A percentile compares a stretch with the other conserved stretches of the same genome.
Conservation (phyloP, 2,329 filamentous ascomycete species). For the Trichoderma koningiopsis region DNA sequence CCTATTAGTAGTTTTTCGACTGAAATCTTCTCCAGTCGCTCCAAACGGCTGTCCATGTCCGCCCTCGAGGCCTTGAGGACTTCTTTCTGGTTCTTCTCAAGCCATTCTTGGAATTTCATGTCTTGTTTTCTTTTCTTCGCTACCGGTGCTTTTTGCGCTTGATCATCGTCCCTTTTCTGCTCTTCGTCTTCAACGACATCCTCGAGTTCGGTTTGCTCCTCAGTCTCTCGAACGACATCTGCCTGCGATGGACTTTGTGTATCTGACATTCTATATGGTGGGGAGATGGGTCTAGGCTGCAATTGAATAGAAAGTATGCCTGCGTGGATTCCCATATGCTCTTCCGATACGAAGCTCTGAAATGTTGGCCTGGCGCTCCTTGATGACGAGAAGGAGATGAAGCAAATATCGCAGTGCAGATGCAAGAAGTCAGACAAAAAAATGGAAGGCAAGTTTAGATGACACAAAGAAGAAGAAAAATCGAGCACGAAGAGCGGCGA, state of each 20-base stretch:
- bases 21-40: constrained; percentile 38
- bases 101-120: constrained; percentile 51
- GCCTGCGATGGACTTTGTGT: background rate
- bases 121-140: constrained; percentile 54
- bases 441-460: background rate
- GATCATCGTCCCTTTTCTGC: constrained; percentile 28
- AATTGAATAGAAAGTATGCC: too few species aligned
- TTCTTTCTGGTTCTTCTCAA: constrained; percentile 42
- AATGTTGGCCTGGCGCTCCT: background rate
- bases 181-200: constrained; percentile 8
- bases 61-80: constrained; percentile 36
- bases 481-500: constrained; percentile 6
- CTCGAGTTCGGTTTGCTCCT: background rate
- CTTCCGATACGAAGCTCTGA: background rate
- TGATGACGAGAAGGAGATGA: background rate
- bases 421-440: background rate
- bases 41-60: constrained; percentile 31
- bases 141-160: constrained; percentile 43
- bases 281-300: background rate
- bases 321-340: background rate
- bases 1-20: background rate
- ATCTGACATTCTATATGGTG: background rate
- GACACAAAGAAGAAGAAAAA: background rate
- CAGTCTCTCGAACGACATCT: background rate
- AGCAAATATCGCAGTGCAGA: background rate